A percentile compares a stretch with the other conserved stretches of the same genome.
Conservation (phyloP, 208 protist genomes). For the Blechomonas ayalai region DNA sequence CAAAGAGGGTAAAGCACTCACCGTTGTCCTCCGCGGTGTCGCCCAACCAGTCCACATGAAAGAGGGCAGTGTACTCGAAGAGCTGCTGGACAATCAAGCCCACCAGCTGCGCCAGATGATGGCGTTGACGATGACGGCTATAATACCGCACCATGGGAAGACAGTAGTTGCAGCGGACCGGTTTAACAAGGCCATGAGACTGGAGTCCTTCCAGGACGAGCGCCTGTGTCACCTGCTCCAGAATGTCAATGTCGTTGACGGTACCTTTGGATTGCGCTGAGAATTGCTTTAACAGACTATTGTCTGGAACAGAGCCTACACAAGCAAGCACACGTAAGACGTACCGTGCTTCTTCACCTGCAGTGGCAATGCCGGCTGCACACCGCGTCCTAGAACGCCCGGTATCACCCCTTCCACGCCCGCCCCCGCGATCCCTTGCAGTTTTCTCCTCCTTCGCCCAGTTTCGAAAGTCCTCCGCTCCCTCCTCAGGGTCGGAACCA, state of each 20-base stretch:
- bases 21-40: conserved; percentile 17
- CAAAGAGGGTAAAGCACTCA: conserved; percentile 29
- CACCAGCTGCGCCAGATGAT: conserved; percentile 29
- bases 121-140: conserved; percentile 31
- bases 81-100: conserved; percentile 34
- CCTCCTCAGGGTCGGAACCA: too few species aligned
- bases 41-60: conserved; percentile 19
- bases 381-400: too few species aligned
- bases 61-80: conserved; percentile 37
- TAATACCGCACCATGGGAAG: conserved; percentile 39
- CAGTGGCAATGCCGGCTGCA: conserved; percentile 15
- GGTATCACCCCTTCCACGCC: too few species aligned
- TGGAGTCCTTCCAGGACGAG: conserved; percentile 32
- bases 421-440: too few species aligned
- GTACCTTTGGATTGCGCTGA: conserved; percentile 17
- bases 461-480: too few species aligned
- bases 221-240: conserved; percentile 19
- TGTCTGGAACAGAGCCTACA: conserved; percentile 44
- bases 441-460: too few species aligned
- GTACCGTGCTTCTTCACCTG: conserved; percentile 48
- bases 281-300: conserved; percentile 29
- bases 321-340: conserved; percentile 46
- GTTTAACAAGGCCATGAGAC: conserved; percentile 21
- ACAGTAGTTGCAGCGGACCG: conserved; percentile 32
- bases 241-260: conserved; percentile 9